phyloP scores from a whole-genome alignment of 2,329 filamentous ascomycete species.

The Rutstroemia sp. region DNA sequence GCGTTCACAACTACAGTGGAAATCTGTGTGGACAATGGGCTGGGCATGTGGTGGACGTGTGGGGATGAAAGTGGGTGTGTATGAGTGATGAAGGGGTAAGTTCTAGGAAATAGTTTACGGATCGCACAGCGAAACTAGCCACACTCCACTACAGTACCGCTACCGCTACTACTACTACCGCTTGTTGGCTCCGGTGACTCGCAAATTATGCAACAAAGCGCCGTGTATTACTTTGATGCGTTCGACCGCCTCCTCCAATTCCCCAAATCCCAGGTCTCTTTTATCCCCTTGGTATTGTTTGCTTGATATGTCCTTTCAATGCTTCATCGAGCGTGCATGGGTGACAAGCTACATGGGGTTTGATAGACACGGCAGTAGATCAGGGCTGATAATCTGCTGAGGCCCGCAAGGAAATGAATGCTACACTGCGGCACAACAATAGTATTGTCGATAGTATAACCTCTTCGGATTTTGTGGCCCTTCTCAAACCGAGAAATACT shows the following conservation, averaged over 20 bases:
- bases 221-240: background rate
- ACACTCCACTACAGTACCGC: background rate
- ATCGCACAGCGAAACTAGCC: background rate
- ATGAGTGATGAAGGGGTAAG: background rate
- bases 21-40: background rate
- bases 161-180: background rate
- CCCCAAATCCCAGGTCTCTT: background rate
- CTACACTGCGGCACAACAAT: too few species aligned
- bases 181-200: background rate
- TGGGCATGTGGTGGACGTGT: background rate
- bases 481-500: too few species aligned
- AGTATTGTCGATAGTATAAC: background rate
- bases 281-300: conserved; percentile 1
- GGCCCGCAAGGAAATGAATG: background rate
- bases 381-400: background rate
- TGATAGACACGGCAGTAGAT: background rate
- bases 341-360: background rate
- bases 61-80: background rate
- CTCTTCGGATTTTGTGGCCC: too few species aligned
- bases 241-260: background rate
- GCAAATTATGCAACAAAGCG: conserved; percentile 1
- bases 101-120: background rate
- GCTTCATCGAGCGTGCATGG: background rate
- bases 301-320: background rate
- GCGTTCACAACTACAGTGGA: too few species aligned